Percentiles rank a stretch among this genome's conserved stretches.
phyloP scores from a whole-genome alignment of 768 basidiomycete genomes.

The Astraeus odoratus region DNA sequence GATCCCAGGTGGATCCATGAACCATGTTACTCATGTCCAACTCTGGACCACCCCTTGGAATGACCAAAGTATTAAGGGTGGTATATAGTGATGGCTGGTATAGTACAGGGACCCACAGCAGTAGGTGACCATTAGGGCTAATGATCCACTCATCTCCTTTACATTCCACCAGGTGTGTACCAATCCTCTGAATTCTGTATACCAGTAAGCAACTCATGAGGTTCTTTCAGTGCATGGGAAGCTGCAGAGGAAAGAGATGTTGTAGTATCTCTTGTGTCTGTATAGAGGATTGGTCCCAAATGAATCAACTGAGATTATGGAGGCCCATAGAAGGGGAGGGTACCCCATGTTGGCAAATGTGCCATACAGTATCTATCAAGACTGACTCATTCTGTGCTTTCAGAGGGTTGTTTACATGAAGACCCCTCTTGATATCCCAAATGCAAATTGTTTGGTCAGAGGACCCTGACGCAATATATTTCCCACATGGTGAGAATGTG shows the following conservation, averaged over 20 bases:
- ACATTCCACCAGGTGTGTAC: background rate
- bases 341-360: no score
- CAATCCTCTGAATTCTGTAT: background rate
- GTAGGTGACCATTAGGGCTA: background rate
- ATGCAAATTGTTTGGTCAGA: constrained; percentile 14
- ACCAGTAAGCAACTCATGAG: background rate
- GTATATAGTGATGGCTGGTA: background rate
- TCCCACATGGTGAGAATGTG: constrained; percentile 10
- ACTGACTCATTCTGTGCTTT: background rate
- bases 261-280: background rate
- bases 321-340: no score
- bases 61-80: background rate
- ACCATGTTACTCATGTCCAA: background rate
- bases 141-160: background rate
- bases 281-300: no score
- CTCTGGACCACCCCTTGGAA: background rate
- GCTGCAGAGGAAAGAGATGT: background rate
- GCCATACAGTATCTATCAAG: background rate
- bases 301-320: no score
- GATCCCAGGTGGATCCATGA: background rate
- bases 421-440: constrained; percentile 10
- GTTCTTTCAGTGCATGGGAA: background rate
- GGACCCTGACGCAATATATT: constrained; percentile 14
- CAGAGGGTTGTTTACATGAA: background rate
- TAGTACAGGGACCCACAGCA: background rate